Conservation (phyloP, 768 basidiomycete species). For the Auricularia heimuer region DNA sequence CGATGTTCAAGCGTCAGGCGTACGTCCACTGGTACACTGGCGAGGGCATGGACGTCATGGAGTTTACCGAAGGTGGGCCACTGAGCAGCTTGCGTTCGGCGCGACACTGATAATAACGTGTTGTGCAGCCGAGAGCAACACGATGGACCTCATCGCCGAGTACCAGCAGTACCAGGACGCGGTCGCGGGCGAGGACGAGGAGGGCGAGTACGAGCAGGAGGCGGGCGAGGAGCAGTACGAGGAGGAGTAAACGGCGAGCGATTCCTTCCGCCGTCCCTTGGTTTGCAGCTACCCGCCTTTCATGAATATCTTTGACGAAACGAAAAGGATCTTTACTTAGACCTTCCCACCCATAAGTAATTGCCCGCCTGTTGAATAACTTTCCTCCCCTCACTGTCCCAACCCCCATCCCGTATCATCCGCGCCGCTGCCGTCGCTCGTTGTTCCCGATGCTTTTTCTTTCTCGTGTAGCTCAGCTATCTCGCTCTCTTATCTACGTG, state of each 20-base stretch:
- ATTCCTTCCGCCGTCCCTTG: too few relatives aligned
- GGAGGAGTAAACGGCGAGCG: not conserved
- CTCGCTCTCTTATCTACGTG: too few relatives aligned
- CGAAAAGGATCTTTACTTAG: too few relatives aligned
- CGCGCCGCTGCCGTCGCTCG: too few relatives aligned
- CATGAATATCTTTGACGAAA: too few relatives aligned
- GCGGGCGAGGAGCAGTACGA: not conserved
- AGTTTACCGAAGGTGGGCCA: conserved; percentile 81
- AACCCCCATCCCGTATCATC: too few relatives aligned
- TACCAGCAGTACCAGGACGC: conserved; percentile 77
- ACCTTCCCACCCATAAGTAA: too few relatives aligned
- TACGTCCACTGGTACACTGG: conserved; percentile 89
- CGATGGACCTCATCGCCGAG: conserved; percentile 47
- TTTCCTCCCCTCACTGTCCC: too few relatives aligned
- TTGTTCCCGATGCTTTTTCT: too few relatives aligned
- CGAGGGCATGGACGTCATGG: conserved; percentile 81
- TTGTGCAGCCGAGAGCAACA: not conserved
- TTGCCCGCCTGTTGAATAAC: too few relatives aligned
- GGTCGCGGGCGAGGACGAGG: conserved; percentile 34
- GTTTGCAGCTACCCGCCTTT: too few relatives aligned
- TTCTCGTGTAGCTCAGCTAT: too few relatives aligned
- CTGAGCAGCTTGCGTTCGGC: conserved; percentile 63
- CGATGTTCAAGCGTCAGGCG: conserved; percentile 77
- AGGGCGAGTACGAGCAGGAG: conserved; percentile 19
- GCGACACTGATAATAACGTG: conserved; percentile 7